These are phyloP conservation scores for Plenodomus lindquistii DNA, from an alignment of 2,329 filamentous ascomycete species.

Conservation along the genomic window DNA sequence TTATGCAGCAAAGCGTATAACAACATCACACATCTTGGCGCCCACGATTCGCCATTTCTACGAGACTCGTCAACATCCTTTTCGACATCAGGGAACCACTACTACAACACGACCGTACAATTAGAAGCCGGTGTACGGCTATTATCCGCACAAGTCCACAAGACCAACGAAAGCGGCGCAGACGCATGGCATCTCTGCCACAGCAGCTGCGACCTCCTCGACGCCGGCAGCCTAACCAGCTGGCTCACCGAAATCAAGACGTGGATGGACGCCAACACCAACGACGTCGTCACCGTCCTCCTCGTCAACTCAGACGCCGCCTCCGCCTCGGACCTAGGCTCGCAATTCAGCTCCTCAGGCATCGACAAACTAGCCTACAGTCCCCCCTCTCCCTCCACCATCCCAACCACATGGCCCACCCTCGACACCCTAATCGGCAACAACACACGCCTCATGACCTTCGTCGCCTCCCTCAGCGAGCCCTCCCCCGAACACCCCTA, in stretches of 20 bases:
- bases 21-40: constrained; percentile 76
- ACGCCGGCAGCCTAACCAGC: constrained; percentile 66
- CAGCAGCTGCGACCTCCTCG: constrained; percentile 66
- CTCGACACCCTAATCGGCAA: constrained; percentile 69
- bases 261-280: constrained; percentile 71
- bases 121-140: constrained; percentile 72
- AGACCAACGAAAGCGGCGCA: constrained; percentile 48
- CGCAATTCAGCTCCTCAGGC: constrained; percentile 53
- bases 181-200: constrained; percentile 70
- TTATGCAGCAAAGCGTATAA: constrained; percentile 74
- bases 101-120: constrained; percentile 71
- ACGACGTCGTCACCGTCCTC: constrained; percentile 76
- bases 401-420: constrained; percentile 68
- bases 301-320: constrained; percentile 71
- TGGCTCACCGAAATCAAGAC: constrained; percentile 68
- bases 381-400: constrained; percentile 47
- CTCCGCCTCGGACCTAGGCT: constrained; percentile 58
- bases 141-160: constrained; percentile 73
- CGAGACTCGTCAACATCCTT: constrained; percentile 65
- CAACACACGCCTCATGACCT: constrained; percentile 68
- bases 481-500: constrained; percentile 54
- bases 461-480: constrained; percentile 59
- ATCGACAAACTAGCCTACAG: constrained; percentile 63
- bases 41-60: constrained; percentile 74
- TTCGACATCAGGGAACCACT: constrained; percentile 72